Conservation (phyloP, 2,329 filamentous ascomycete species). For the Fusarium sp. region DNA sequence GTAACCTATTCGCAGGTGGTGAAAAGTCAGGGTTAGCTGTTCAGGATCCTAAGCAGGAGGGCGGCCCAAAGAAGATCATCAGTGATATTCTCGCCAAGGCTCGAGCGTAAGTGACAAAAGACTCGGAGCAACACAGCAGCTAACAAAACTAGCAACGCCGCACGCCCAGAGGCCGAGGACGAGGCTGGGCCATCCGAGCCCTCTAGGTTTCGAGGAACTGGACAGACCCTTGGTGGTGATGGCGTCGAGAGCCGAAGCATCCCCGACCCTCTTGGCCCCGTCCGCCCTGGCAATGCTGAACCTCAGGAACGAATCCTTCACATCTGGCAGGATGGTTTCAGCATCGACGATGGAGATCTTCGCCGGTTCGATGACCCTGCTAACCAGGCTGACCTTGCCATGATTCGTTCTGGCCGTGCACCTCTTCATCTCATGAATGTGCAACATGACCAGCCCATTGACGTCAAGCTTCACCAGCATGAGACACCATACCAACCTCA, state of each 20-base stretch:
- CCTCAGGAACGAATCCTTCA: conserved; percentile 76
- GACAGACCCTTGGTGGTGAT: conserved; percentile 81
- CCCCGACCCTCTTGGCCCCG: conserved; percentile 62
- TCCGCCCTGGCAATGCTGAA: conserved; percentile 47
- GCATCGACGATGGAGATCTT: conserved; percentile 81
- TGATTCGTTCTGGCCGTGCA: conserved; percentile 80
- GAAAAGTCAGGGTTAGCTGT: conserved; percentile 81
- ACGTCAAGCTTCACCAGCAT: conserved; percentile 81
- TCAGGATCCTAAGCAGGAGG: conserved; percentile 65
- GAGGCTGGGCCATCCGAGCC: conserved; percentile 62
- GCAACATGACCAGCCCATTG: conserved; percentile 75
- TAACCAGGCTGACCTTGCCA: conserved; percentile 74
- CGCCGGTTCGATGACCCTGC: conserved; percentile 81
- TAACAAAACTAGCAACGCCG: conserved; percentile 62
- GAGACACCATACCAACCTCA: conserved; percentile 74
- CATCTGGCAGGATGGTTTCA: conserved; percentile 86
- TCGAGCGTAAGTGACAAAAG: conserved; percentile 58
- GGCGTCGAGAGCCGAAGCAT: conserved; percentile 75
- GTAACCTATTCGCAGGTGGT: conserved; percentile 83
- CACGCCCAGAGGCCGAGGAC: conserved; percentile 60
- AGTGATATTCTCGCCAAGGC: conserved; percentile 72
- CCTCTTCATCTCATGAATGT: conserved; percentile 83
- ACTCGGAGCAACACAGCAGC: neutral
- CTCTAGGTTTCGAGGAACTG: conserved; percentile 72
- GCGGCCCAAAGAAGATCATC: conserved; percentile 64